Evolutionary conservation across 2,329 filamentous ascomycete genomes (phyloP).

Genomic region (Aspergillus caelatus): DNA sequence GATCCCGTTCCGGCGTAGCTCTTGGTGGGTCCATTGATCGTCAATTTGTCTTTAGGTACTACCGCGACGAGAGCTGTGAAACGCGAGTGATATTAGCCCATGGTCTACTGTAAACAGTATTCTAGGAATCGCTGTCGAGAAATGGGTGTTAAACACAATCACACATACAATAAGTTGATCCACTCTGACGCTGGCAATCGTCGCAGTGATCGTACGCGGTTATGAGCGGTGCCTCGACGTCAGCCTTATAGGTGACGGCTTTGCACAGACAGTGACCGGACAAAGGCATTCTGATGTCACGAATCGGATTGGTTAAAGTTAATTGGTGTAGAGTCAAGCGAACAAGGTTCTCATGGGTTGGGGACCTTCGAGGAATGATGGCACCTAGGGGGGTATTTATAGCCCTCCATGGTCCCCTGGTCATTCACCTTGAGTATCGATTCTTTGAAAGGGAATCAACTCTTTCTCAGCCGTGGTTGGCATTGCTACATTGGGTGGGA

Average conservation of each 20-base stretch:
- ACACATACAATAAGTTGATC: slow-evolving; percentile 63
- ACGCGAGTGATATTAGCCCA: background rate
- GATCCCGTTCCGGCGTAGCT: slow-evolving; percentile 62
- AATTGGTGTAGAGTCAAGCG: slow-evolving; percentile 11
- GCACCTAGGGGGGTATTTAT: slow-evolving; percentile 28
- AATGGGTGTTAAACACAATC: background rate
- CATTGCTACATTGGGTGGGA: slow-evolving; percentile 36
- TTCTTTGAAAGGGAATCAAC: background rate
- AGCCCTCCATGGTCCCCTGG: background rate
- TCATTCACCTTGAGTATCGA: background rate
- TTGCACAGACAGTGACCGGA: slow-evolving; percentile 73
- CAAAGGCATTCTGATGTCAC: slow-evolving; percentile 60
- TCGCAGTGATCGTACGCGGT: slow-evolving; percentile 72
- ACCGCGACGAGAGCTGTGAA: slow-evolving; percentile 63
- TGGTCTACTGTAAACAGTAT: background rate
- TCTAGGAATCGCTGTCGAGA: background rate
- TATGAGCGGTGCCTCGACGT: slow-evolving; percentile 43
- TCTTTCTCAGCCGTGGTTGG: background rate
- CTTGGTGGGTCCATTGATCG: slow-evolving; percentile 66
- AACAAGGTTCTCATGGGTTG: slow-evolving; percentile 31
- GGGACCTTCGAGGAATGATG: slow-evolving; percentile 25
- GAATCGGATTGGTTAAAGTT: slow-evolving; percentile 51
- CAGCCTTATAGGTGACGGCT: slow-evolving; percentile 68
- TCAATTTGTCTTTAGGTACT: slow-evolving; percentile 68
- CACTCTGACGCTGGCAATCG: slow-evolving; percentile 71